Conservation (phyloP, 2,329 filamentous ascomycete genomes). For the Venturia carpophila region DNA sequence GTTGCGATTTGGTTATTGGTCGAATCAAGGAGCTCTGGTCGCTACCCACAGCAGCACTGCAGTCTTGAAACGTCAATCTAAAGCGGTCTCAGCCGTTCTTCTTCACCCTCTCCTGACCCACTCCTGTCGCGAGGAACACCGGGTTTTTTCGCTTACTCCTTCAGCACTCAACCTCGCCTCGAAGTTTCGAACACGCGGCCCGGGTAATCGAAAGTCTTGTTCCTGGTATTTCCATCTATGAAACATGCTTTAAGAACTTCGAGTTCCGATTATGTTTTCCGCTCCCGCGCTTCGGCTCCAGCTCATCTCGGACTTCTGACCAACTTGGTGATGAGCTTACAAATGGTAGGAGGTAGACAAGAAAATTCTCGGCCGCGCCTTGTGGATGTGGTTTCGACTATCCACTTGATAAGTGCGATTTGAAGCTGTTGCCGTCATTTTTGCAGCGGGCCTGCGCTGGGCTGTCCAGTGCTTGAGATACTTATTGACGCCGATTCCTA, state of each 20-base stretch:
- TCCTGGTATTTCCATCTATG: background rate
- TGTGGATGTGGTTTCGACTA: background rate
- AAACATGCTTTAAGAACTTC: background rate
- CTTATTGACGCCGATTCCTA: background rate
- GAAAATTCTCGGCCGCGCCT: background rate
- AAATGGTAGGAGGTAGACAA: background rate
- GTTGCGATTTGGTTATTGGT: background rate
- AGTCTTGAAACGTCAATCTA: background rate
- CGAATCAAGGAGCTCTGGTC: background rate
- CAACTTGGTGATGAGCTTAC: background rate
- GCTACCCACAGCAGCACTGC: background rate
- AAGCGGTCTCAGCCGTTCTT: background rate
- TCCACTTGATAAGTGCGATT: background rate
- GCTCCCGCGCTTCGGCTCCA: background rate
- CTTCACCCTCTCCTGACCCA: background rate
- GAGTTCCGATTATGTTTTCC: background rate
- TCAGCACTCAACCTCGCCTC: background rate
- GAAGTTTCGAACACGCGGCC: background rate
- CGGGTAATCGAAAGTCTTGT: background rate
- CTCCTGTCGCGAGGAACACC: background rate
- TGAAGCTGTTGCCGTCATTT: background rate
- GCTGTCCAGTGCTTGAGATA: background rate
- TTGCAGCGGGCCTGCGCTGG: background rate
- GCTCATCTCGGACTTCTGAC: slow-evolving; percentile 4
- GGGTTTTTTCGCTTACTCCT: background rate